phyloP scores from a whole-genome alignment of 148 eudicot species.

The Vaccinium myrtillus region DNA sequence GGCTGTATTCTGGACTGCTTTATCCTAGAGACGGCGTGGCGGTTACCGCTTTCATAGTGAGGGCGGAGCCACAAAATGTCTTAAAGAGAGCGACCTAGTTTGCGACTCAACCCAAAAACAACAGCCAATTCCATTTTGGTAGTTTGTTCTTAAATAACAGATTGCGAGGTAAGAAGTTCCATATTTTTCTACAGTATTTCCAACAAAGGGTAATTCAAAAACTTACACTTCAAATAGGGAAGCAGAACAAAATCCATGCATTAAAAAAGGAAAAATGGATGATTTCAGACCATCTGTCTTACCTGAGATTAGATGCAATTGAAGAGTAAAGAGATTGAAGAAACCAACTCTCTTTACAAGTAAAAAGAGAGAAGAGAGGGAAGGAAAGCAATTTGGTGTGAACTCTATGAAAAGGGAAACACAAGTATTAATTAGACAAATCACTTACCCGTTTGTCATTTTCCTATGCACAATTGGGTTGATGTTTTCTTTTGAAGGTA shows the following conservation, averaged over 20 bases:
- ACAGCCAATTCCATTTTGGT: too few species aligned
- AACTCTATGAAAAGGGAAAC: background rate
- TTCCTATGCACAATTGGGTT: background rate
- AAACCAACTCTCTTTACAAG: background rate
- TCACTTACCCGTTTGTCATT: background rate
- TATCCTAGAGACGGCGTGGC: too few species aligned
- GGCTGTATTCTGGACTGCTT: too few species aligned
- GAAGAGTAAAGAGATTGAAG: background rate
- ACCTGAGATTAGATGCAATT: background rate
- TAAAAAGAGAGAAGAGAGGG: background rate
- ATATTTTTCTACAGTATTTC: too few species aligned
- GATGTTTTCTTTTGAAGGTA: background rate
- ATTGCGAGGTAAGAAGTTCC: too few species aligned
- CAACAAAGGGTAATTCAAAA: background rate
- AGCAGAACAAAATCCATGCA: background rate
- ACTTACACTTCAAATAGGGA: background rate
- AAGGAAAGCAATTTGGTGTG: background rate
- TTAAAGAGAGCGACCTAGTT: too few species aligned
- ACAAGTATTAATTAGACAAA: background rate
- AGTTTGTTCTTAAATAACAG: too few species aligned
- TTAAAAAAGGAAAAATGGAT: background rate
- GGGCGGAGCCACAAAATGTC: too few species aligned
- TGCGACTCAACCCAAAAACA: too few species aligned
- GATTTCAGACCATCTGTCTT: background rate
- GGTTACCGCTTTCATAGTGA: too few species aligned